Evolutionary conservation across 148 eudicot species (phyloP).

Genomic region (Beta vulgaris): DNA sequence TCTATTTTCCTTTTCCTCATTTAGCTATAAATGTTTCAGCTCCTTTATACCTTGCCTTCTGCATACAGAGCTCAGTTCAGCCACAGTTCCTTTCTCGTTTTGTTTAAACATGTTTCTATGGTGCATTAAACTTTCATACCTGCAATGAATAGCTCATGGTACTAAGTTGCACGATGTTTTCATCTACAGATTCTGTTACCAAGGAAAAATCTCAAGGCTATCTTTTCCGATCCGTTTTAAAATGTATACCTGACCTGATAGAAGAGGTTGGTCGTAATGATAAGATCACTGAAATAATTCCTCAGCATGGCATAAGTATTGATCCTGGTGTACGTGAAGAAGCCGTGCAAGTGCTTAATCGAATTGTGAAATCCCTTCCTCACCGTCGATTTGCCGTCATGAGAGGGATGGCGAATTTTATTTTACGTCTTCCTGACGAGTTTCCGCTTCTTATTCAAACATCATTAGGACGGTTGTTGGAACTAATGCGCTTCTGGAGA

Average conservation of each 20-base stretch:
- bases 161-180: conserved; percentile 11
- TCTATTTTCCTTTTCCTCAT: background rate
- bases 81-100: background rate
- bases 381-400: conserved; percentile 99
- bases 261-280: conserved; percentile 99
- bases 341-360: conserved; percentile 94
- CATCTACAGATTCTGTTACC: conserved; percentile 71
- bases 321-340: conserved; percentile 99
- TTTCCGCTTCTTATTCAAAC: conserved; percentile 98
- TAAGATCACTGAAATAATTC: conserved; percentile 95
- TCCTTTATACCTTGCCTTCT: background rate
- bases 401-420: conserved; percentile 97
- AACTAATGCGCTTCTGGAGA: conserved; percentile 95
- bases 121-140: background rate
- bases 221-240: conserved; percentile 92
- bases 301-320: conserved; percentile 97
- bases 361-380: conserved; percentile 88
- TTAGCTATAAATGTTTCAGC: too few relatives aligned
- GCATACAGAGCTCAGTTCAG: background rate
- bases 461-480: conserved; percentile 85
- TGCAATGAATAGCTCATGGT: background rate
- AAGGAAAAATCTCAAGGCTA: conserved; percentile 95
- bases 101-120: background rate
- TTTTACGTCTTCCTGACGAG: conserved; percentile 90
- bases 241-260: conserved; percentile 96